phyloP scores from a whole-genome alignment of 768 basidiomycete species.

The Hericium rajendrae region DNA sequence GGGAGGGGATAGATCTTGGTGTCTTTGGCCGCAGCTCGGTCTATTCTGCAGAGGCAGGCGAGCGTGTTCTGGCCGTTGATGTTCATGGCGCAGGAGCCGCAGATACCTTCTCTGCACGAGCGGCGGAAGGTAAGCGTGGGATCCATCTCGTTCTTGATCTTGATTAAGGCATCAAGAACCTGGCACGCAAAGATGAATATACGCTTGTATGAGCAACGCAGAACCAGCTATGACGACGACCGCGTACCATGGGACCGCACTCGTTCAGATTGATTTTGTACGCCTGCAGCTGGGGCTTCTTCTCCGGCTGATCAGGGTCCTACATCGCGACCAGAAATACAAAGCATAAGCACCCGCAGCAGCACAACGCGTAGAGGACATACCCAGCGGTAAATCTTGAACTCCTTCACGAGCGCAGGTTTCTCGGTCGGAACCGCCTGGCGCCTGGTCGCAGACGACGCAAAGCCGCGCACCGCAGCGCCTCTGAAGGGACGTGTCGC shows the following conservation, averaged over 20 bases:
- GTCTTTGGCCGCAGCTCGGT: conserved; percentile 60
- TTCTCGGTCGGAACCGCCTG: conserved; percentile 51
- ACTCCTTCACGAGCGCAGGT: conserved; percentile 76
- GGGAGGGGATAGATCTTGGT: conserved; percentile 95
- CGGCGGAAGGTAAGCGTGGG: conserved; percentile 94
- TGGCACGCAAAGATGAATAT: conserved; percentile 15
- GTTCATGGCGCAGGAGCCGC: conserved; percentile 99
- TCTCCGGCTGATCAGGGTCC: conserved; percentile 93
- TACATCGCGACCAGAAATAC: conserved; percentile 16
- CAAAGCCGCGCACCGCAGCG: conserved; percentile 16
- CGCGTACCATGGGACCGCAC: conserved; percentile 84
- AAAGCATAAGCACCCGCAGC: neutral
- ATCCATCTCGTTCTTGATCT: conserved; percentile 98
- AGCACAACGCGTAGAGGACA: conserved; percentile 18
- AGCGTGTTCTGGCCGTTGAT: conserved; percentile 97
- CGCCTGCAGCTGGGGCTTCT: conserved; percentile 84
- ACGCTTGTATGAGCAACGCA: neutral
- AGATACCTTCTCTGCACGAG: conserved; percentile 91
- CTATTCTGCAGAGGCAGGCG: conserved; percentile 93
- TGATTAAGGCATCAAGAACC: conserved; percentile 90
- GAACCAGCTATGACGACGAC: conserved; percentile 1
- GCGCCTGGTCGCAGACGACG: conserved; percentile 19
- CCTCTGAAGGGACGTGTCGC: conserved; percentile 1
- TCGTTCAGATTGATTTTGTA: conserved; percentile 91
- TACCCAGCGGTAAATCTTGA: conserved; percentile 99